phyloP scores from a whole-genome alignment of 495 filamentous ascomycete genomes.

The Daldinia vernicosa region DNA sequence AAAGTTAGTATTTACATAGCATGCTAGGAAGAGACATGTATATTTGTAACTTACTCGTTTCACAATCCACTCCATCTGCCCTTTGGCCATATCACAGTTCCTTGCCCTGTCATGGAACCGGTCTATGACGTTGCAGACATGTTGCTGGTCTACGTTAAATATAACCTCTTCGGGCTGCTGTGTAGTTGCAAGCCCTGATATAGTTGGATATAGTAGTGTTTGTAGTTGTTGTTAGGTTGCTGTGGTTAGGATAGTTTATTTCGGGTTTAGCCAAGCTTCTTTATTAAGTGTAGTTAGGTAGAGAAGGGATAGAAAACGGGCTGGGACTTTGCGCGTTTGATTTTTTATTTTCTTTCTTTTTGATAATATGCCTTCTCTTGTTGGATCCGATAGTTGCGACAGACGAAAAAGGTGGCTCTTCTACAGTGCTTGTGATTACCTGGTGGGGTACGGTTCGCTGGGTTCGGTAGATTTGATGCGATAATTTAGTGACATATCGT shows the following conservation, averaged over 20 bases:
- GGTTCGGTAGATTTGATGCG: slow-evolving; percentile 24
- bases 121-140: not conserved
- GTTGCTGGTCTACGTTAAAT: not conserved
- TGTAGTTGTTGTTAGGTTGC: not conserved
- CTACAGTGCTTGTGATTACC: no score
- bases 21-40: not conserved
- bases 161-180: not conserved
- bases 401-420: no score
- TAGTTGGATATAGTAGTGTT: not conserved
- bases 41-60: not conserved
- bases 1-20: not conserved
- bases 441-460: not conserved
- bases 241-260: not conserved
- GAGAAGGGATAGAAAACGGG: no score
- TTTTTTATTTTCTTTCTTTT: no score
- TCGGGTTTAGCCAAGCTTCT: not conserved
- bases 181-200: not conserved
- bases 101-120: not conserved
- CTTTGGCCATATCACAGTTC: not conserved
- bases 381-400: no score
- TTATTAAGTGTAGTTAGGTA: not conserved
- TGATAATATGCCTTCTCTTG: no score
- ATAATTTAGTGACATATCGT: slow-evolving; percentile 32
- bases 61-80: not conserved
- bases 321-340: no score